phyloP scores from a whole-genome alignment of 306 rosid species.

The Ormosia semicastrata region DNA sequence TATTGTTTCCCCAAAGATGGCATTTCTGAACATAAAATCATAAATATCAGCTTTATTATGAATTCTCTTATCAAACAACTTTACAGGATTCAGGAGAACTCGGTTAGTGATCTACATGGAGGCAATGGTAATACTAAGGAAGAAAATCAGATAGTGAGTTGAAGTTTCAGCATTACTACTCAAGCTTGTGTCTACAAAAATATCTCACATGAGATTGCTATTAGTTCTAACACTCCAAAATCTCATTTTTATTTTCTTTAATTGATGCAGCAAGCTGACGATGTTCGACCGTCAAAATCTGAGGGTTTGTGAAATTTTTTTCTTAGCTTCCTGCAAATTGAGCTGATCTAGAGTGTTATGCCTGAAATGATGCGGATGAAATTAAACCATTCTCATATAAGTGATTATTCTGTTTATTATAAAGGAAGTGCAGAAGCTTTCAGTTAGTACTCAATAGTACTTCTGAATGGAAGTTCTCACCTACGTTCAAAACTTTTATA shows the following conservation, averaged over 20 bases:
- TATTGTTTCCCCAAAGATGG: conserved; percentile 7
- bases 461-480: conserved; percentile 26
- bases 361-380: conserved; percentile 9
- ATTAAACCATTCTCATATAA: not conserved
- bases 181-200: conserved; percentile 9
- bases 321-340: conserved; percentile 17
- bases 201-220: conserved; percentile 18
- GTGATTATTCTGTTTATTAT: not conserved
- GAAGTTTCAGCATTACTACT: conserved; percentile 28
- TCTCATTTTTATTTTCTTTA: conserved; percentile 31
- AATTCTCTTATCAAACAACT: conserved; percentile 13
- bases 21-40: conserved; percentile 3
- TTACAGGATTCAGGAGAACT: conserved; percentile 57
- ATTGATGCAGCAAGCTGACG: conserved; percentile 59
- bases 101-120: conserved; percentile 39
- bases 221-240: conserved; percentile 22
- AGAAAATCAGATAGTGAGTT: conserved; percentile 64
- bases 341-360: not conserved
- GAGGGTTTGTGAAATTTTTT: conserved; percentile 58
- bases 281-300: conserved; percentile 49
- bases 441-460: not conserved
- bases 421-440: conserved; percentile 11
- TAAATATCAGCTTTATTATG: not conserved
- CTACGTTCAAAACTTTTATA: not conserved
- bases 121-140: conserved; percentile 39